Evolutionary conservation across 768 basidiomycete genomes (phyloP).

Genomic region (Gymnopilus junonius): DNA sequence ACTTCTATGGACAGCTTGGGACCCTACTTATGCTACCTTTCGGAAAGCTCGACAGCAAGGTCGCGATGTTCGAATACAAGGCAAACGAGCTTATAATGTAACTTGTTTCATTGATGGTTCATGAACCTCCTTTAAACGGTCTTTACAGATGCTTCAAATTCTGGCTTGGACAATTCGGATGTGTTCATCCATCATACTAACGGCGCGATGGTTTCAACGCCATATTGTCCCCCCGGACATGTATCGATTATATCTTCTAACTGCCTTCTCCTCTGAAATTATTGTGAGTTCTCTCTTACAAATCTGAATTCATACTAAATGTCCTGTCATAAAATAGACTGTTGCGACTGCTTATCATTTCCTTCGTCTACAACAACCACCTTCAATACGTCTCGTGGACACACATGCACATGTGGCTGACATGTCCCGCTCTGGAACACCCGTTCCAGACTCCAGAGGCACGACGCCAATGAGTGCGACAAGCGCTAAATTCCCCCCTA

Average conservation of each 20-base stretch:
- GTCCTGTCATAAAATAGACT: slow-evolving; percentile 45
- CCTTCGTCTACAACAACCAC: slow-evolving; percentile 70
- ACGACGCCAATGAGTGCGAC: slow-evolving; percentile 24
- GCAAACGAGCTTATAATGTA: slow-evolving; percentile 68
- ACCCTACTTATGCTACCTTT: slow-evolving; percentile 75
- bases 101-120: slow-evolving; percentile 25
- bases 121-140: background rate
- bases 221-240: slow-evolving; percentile 34
- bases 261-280: slow-evolving; percentile 55
- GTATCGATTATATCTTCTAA: slow-evolving; percentile 50
- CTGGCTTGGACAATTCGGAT: slow-evolving; percentile 62
- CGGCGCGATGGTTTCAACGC: slow-evolving; percentile 44
- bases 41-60: slow-evolving; percentile 70
- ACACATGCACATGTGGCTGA: slow-evolving; percentile 47
- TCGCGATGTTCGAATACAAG: slow-evolving; percentile 67
- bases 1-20: slow-evolving; percentile 83
- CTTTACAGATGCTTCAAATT: slow-evolving; percentile 60
- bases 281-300: slow-evolving; percentile 45
- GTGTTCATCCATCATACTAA: slow-evolving; percentile 49
- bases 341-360: slow-evolving; percentile 53
- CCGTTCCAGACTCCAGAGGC: slow-evolving; percentile 31
- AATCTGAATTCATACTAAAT: slow-evolving; percentile 1
- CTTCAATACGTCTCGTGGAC: slow-evolving; percentile 71
- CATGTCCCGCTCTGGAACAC: slow-evolving; percentile 49
- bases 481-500: slow-evolving; percentile 21